Percentiles rank a stretch among this genome's conserved stretches.
Evolutionary conservation across 1,284 basidiomycete genomes (phyloP).

Genomic region (Boletus semigastroideus): DNA sequence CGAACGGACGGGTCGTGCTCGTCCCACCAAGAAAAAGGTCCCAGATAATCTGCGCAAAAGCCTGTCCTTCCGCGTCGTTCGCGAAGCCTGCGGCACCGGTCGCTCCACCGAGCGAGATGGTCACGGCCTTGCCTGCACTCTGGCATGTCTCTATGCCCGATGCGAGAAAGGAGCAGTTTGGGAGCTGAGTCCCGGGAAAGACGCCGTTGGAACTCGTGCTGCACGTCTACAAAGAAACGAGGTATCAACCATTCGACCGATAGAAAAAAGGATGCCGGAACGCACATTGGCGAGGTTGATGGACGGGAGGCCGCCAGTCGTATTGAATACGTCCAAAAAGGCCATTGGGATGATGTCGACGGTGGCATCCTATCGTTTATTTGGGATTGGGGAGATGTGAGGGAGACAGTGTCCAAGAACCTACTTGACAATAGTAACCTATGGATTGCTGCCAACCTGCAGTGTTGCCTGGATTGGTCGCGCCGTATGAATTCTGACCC

Average conservation of each 20-base stretch:
- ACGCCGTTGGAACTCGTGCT: slow-evolving; percentile 40
- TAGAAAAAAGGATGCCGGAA: not conserved
- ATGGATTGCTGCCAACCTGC: slow-evolving; percentile 31
- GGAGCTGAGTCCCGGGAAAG: slow-evolving; percentile 58
- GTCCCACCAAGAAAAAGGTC: slow-evolving; percentile 60
- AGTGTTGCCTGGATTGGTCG: slow-evolving; percentile 23
- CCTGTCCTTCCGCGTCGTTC: slow-evolving; percentile 48
- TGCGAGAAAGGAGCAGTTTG: slow-evolving; percentile 57
- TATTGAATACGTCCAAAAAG: slow-evolving; percentile 59
- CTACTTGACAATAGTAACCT: slow-evolving; percentile 26
- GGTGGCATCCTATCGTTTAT: slow-evolving; percentile 9
- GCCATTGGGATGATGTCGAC: slow-evolving; percentile 51
- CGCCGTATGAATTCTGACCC: slow-evolving; percentile 35
- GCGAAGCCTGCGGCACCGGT: slow-evolving; percentile 51
- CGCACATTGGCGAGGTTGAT: slow-evolving; percentile 62
- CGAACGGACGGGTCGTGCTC: slow-evolving; percentile 55
- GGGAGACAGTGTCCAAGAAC: not conserved
- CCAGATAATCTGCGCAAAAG: slow-evolving; percentile 63
- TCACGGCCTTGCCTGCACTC: slow-evolving; percentile 63
- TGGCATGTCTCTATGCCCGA: slow-evolving; percentile 61
- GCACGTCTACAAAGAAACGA: slow-evolving; percentile 32
- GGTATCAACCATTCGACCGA: not conserved
- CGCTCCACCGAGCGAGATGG: slow-evolving; percentile 63
- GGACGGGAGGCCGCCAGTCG: slow-evolving; percentile 54
- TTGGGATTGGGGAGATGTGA: not conserved